A percentile compares a stretch with the other conserved stretches of the same genome.
phyloP scores from a whole-genome alignment of 1,284 basidiomycete genomes.

The Rhodotorula sp. region DNA sequence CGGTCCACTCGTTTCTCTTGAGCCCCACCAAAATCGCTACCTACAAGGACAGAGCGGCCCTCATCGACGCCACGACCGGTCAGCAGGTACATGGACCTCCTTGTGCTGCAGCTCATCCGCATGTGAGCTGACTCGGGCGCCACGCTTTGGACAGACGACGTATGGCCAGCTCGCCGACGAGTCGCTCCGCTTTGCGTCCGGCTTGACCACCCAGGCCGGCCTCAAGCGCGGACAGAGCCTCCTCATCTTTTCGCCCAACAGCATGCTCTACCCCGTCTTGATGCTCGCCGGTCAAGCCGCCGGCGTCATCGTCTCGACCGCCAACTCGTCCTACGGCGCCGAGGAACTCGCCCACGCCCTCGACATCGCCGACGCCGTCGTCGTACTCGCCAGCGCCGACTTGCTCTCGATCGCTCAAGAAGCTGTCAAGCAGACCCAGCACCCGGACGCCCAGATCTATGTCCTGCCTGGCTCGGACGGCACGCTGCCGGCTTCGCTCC shows the following conservation, averaged over 20 bases:
- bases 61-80: conserved; percentile 34
- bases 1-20: conserved; percentile 34
- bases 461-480: conserved; percentile 33
- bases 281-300: conserved; percentile 34
- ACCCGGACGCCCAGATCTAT: conserved; percentile 19
- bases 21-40: neutral
- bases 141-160: conserved; percentile 1
- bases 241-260: conserved; percentile 36
- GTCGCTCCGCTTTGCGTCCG: conserved; percentile 21
- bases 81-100: neutral
- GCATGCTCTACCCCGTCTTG: conserved; percentile 28
- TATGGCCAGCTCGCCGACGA: conserved; percentile 22
- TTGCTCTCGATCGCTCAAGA: conserved; percentile 17
- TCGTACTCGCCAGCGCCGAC: conserved; percentile 31
- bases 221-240: conserved; percentile 26
- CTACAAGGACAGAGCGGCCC: conserved; percentile 6
- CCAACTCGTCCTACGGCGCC: conserved; percentile 35
- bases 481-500: conserved; percentile 6
- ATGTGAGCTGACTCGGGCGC: neutral
- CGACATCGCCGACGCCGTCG: conserved; percentile 9
- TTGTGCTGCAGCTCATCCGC: neutral
- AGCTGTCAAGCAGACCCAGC: conserved; percentile 20
- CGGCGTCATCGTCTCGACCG: conserved; percentile 35
- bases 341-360: conserved; percentile 34
- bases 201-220: conserved; percentile 12